Percentiles rank a stretch among this genome's conserved stretches.
These are phyloP conservation scores for Ilex aquifolium DNA, from an alignment of 257 asterid species.

Conservation along the genomic window DNA sequence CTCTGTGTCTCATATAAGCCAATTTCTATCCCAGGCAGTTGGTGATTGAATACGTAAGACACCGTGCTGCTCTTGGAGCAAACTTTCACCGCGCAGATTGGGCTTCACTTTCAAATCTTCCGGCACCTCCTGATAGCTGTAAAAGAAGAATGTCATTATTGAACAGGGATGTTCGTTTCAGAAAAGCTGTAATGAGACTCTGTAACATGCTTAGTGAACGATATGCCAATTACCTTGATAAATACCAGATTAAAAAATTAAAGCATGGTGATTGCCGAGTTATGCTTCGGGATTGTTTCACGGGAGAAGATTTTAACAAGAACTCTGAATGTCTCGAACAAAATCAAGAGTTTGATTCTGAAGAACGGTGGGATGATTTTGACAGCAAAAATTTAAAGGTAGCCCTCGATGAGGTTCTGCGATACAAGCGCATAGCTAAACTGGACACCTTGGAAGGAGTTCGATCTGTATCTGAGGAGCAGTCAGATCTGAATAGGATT, in stretches of 20 bases:
- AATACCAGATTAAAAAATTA: slow-evolving; percentile 40
- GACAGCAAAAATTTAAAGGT: slow-evolving; percentile 49
- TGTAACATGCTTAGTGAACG: slow-evolving; percentile 65
- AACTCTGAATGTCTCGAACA: slow-evolving; percentile 10
- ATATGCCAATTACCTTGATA: slow-evolving; percentile 52
- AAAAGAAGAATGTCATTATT: slow-evolving; percentile 78
- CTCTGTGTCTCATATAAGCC: slow-evolving; percentile 10
- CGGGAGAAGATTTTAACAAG: slow-evolving; percentile 18
- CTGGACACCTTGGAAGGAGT: slow-evolving; percentile 29
- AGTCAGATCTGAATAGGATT: slow-evolving; percentile 1
- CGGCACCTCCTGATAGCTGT: slow-evolving; percentile 76
- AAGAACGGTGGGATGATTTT: slow-evolving; percentile 67
- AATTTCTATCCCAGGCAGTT: slow-evolving; percentile 49
- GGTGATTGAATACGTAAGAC: slow-evolving; percentile 70
- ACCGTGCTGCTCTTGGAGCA: slow-evolving; percentile 82
- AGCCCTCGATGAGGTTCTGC: slow-evolving; percentile 63
- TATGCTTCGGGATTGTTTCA: slow-evolving; percentile 27
- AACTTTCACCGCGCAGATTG: slow-evolving; percentile 70
- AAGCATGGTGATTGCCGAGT: slow-evolving; percentile 28
- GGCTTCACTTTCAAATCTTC: slow-evolving; percentile 68
- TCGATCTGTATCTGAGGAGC: slow-evolving; percentile 17
- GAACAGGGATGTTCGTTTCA: slow-evolving; percentile 41
- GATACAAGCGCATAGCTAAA: slow-evolving; percentile 48
- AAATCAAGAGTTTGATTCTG: slow-evolving; percentile 16
- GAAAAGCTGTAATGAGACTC: slow-evolving; percentile 64